These are phyloP conservation scores for Toxicodendron radicans DNA, from an alignment of 345 rosid genomes.

Conservation along the genomic window DNA sequence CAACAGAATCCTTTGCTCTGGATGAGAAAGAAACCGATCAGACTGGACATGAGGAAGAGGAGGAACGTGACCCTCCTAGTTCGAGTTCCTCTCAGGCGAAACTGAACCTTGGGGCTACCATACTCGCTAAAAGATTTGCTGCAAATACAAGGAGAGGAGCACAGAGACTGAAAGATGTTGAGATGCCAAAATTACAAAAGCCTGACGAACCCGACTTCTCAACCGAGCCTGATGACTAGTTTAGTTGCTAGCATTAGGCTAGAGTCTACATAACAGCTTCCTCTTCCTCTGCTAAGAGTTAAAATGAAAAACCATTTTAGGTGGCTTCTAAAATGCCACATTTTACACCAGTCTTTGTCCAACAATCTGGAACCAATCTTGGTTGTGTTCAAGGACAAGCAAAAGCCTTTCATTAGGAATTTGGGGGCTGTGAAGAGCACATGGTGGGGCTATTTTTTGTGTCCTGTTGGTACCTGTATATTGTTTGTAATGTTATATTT, in stretches of 20 bases:
- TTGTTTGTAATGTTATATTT: not conserved
- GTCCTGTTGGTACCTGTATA: not conserved
- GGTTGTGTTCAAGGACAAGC: not conserved
- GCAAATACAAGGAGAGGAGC: constrained; percentile 83
- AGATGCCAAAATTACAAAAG: constrained; percentile 72
- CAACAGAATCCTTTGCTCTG: constrained; percentile 41
- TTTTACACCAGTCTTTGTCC: no score
- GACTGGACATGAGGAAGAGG: constrained; percentile 25
- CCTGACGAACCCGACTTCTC: constrained; percentile 92
- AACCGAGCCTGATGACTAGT: constrained; percentile 46
- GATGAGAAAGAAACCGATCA: constrained; percentile 27
- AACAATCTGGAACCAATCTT: not conserved
- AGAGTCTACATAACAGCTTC: not conserved
- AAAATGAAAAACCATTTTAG: not conserved
- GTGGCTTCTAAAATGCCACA: no score
- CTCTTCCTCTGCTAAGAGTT: no score
- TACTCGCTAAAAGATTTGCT: constrained; percentile 82
- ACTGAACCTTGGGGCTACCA: constrained; percentile 65
- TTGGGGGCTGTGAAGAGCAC: not conserved
- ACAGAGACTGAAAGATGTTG: constrained; percentile 61
- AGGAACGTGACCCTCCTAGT: constrained; percentile 13
- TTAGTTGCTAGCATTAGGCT: constrained; percentile 19
- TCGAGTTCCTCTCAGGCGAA: constrained; percentile 42
- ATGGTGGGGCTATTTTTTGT: not conserved
- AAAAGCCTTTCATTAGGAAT: not conserved